A percentile compares a stretch with the other conserved stretches of the same genome.
Conservation (phyloP, 2,329 filamentous ascomycete species). For the Tolypocladium tropicale region DNA sequence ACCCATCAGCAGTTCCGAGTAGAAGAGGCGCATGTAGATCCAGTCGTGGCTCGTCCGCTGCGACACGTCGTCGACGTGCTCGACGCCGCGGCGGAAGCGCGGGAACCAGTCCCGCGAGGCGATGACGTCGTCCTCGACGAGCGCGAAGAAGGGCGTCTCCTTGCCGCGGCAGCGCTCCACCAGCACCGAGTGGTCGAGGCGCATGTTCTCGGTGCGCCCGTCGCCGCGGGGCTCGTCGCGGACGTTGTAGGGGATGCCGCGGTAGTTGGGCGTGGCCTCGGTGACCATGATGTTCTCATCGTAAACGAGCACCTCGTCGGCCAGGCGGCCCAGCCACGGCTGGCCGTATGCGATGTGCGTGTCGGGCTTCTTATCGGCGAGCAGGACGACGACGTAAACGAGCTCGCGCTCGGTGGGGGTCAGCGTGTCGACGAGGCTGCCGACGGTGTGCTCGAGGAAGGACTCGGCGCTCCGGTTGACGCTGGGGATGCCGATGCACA, state of each 20-base stretch:
- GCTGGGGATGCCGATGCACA: constrained; percentile 25
- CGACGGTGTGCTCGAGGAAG: constrained; percentile 18
- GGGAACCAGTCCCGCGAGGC: constrained; percentile 23
- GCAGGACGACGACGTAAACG: constrained; percentile 21
- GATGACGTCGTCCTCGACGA: constrained; percentile 27
- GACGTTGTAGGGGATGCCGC: constrained; percentile 13
- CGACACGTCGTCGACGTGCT: constrained; percentile 14
- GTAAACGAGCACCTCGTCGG: constrained; percentile 24
- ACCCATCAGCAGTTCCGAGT: constrained; percentile 26
- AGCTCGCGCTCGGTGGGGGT: constrained; percentile 17
- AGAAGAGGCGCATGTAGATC: constrained; percentile 27
- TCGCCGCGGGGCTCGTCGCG: constrained; percentile 13
- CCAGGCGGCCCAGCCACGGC: constrained; percentile 19
- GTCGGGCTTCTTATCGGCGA: constrained; percentile 21
- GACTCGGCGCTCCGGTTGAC: constrained; percentile 19
- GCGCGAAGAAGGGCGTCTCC: constrained; percentile 21
- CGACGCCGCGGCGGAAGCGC: constrained; percentile 16
- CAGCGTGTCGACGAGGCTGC: constrained; percentile 20
- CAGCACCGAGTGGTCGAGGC: constrained; percentile 21
- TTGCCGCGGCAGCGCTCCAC: constrained; percentile 19
- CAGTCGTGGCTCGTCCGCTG: constrained; percentile 13
- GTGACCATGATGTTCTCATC: constrained; percentile 3
- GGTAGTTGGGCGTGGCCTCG: constrained; percentile 3
- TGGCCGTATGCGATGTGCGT: constrained; percentile 20
- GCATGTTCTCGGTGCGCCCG: constrained; percentile 21